A percentile compares a stretch with the other conserved stretches of the same genome.
These are phyloP conservation scores for Phytophthora syringae DNA, from an alignment of 352 stramenopile species.

Conservation along the genomic window DNA sequence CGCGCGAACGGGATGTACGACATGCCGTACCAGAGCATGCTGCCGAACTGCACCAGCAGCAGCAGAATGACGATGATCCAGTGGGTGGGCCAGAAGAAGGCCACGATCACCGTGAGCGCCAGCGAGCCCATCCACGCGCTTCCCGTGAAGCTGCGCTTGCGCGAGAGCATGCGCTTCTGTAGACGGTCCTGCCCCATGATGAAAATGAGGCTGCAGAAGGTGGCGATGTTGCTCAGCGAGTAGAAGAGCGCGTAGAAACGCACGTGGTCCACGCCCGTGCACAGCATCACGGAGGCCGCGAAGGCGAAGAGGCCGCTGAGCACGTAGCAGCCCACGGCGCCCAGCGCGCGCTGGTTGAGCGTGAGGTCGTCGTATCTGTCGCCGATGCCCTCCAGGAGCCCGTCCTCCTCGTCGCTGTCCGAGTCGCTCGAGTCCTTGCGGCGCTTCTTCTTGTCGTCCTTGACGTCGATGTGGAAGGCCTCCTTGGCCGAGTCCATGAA, in stretches of 20 bases:
- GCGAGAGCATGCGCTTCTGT: slow-evolving; percentile 48
- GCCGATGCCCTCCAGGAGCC: slow-evolving; percentile 43
- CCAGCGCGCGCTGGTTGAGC: slow-evolving; percentile 46
- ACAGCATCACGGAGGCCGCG: slow-evolving; percentile 41
- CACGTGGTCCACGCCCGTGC: slow-evolving; percentile 48
- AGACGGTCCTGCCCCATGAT: slow-evolving; percentile 50
- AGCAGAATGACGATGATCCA: slow-evolving; percentile 60
- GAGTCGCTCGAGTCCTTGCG: slow-evolving; percentile 44
- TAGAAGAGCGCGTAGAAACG: slow-evolving; percentile 53
- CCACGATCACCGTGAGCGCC: slow-evolving; percentile 47
- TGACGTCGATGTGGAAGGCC: slow-evolving; percentile 48
- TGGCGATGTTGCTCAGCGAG: slow-evolving; percentile 51
- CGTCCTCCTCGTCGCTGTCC: slow-evolving; percentile 48
- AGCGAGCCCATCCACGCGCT: slow-evolving; percentile 53
- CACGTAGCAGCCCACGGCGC: slow-evolving; percentile 46
- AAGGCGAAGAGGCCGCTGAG: slow-evolving; percentile 45
- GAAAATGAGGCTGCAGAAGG: slow-evolving; percentile 51
- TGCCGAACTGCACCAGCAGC: slow-evolving; percentile 54
- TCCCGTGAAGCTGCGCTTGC: slow-evolving; percentile 39
- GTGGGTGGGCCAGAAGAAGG: slow-evolving; percentile 48
- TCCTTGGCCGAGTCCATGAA: slow-evolving; percentile 35
- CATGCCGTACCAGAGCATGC: slow-evolving; percentile 68
- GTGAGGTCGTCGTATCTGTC: slow-evolving; percentile 48
- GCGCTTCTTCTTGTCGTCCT: slow-evolving; percentile 39
- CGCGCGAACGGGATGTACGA: slow-evolving; percentile 60